phyloP scores from a whole-genome alignment of 495 filamentous ascomycete genomes.

The Venustampulla echinocandica region DNA sequence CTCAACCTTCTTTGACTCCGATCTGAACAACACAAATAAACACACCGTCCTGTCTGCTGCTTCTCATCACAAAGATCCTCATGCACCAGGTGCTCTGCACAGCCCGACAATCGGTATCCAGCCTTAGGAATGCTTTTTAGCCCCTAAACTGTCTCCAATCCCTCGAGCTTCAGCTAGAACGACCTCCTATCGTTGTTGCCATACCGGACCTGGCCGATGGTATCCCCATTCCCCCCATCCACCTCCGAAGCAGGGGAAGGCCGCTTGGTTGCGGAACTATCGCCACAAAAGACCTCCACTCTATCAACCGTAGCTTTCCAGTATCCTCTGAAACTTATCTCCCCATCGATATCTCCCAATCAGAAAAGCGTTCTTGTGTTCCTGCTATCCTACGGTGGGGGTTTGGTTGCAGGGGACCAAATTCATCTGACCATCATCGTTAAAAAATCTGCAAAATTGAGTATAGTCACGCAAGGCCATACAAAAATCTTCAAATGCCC shows the following conservation, averaged over 20 bases:
- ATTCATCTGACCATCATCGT: constrained; percentile 65
- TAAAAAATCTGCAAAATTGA: constrained; percentile 55
- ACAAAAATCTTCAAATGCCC: constrained; percentile 90
- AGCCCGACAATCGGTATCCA: too few relatives aligned
- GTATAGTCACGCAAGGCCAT: constrained; percentile 85
- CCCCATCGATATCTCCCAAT: constrained; percentile 44
- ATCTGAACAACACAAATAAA: background rate
- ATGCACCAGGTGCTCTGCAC: too few relatives aligned
- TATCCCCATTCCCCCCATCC: constrained; percentile 57
- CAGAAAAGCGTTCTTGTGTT: constrained; percentile 63
- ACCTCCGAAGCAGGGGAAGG: constrained; percentile 70
- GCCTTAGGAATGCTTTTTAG: background rate
- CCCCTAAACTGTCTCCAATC: too few relatives aligned
- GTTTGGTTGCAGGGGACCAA: constrained; percentile 76
- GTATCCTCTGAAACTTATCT: constrained; percentile 91
- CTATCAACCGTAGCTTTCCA: constrained; percentile 74
- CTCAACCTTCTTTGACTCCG: background rate
- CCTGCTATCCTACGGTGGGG: constrained; percentile 89
- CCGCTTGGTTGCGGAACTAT: constrained; percentile 59
- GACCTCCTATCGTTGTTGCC: too few relatives aligned
- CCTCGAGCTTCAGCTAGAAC: too few relatives aligned
- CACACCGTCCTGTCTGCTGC: background rate
- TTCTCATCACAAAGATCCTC: background rate
- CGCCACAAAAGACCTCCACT: constrained; percentile 61
- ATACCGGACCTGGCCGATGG: too few relatives aligned